Evolutionary conservation across 768 basidiomycete species (phyloP).

Genomic region (Austroboletus festivus): DNA sequence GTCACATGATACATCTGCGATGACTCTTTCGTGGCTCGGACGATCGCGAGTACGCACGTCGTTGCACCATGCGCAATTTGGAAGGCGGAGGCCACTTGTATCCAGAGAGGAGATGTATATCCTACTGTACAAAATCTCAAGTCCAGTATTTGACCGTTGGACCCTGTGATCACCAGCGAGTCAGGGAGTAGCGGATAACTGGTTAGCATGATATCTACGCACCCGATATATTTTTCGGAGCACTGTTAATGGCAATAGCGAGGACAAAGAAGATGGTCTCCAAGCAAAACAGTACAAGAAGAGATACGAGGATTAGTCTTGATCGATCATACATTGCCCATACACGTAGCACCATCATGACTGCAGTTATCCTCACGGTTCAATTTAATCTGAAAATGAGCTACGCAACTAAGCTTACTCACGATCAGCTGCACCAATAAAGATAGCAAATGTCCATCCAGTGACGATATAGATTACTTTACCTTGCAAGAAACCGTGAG

Average conservation of each 20-base stretch:
- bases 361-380: neutral
- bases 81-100: neutral
- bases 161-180: neutral
- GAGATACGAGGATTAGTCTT: neutral
- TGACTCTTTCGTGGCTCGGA: constrained; percentile 1
- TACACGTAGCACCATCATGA: neutral
- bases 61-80: neutral
- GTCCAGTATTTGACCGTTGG: neutral
- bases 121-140: neutral
- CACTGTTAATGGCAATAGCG: neutral
- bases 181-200: neutral
- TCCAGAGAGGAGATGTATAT: neutral
- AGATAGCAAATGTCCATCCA: neutral
- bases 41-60: neutral
- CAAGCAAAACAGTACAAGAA: neutral
- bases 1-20: neutral
- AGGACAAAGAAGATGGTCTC: neutral
- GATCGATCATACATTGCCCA: constrained; percentile 5
- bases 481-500: neutral
- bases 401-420: neutral
- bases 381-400: neutral
- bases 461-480: neutral
- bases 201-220: neutral
- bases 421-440: constrained; percentile 6
- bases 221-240: neutral